Evolutionary conservation across 805 yeast genomes (phyloP), one percentile per base, ranked within the genome.

Genomic region (Lachancea meyersii): DNA sequence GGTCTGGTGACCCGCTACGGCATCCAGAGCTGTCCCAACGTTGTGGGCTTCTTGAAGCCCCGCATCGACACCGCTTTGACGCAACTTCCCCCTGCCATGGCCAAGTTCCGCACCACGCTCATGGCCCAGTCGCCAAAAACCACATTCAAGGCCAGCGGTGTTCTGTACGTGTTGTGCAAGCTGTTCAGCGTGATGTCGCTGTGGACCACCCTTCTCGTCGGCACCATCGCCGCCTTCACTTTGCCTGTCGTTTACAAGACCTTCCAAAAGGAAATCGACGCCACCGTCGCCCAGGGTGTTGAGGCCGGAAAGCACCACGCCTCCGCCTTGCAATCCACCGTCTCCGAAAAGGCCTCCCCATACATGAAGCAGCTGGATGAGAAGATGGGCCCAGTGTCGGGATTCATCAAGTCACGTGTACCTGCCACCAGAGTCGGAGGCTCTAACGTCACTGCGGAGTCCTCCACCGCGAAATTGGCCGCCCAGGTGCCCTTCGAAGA

Each of bases 1-100:
- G 96, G 97, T 16, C 72, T 89, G 49, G 81, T 91, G 47, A 75
- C 88, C 48, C 77, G 80, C 55, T 79, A 83, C 72, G 80, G 75
- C 62, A 86, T 93, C 14, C 54, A 53, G 40, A 57, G 57, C 13
- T 62, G 67, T 46, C 65, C 65, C 39, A 56, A 62, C 41, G 49
- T 54, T 18, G 65, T 56, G 19, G 65, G 60, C 27, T 37, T 53
- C 24, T 44, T 60, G 34, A 63, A 55, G 42, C 68, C 68, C 22
- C 46, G 48, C 35, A 37, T 63, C 20, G 67, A 62, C 33, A 49
- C 44, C 17, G 35, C 52, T 23, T 52, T 63, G 47, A 52, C 51
- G 46, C 64, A 69, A 45, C 65, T 72, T 43, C 77, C 76, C 49
- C 63, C 65, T 27, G 59, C 71, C 39, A 91, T 83, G 68, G 57